Conservation (phyloP, 116 monocot genomes). For the Cymodocea nodosa region DNA sequence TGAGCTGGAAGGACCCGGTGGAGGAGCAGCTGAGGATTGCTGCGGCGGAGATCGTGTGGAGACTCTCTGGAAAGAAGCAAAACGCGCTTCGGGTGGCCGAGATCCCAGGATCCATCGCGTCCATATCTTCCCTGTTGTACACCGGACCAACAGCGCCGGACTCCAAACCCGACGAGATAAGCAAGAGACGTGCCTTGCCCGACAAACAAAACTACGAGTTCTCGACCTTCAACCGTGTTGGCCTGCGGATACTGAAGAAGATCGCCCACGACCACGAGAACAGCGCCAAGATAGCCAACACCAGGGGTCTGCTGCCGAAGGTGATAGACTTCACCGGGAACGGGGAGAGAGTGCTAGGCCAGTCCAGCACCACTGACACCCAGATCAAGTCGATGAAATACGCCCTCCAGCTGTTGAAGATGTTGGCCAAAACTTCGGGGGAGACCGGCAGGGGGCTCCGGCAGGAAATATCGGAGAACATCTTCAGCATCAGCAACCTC, state of each 20-base stretch:
- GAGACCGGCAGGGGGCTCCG: slow-evolving; percentile 38
- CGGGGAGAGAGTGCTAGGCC: not conserved
- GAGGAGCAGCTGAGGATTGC: slow-evolving; percentile 35
- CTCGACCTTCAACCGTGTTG: slow-evolving; percentile 25
- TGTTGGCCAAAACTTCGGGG: slow-evolving; percentile 57
- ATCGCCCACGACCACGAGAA: no score
- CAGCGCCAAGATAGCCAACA: slow-evolving; percentile 36
- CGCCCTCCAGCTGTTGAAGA: slow-evolving; percentile 48
- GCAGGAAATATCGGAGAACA: slow-evolving; percentile 49
- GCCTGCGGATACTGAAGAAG: no score
- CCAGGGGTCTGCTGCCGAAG: slow-evolving; percentile 38
- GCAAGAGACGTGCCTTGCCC: not conserved
- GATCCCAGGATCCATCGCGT: no score
- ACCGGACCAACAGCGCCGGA: no score
- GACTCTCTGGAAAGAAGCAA: no score
- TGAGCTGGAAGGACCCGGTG: slow-evolving; percentile 48
- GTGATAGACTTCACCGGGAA: slow-evolving; percentile 38
- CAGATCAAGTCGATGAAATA: slow-evolving; percentile 36
- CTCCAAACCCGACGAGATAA: not conserved
- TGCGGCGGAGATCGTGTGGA: slow-evolving; percentile 41
- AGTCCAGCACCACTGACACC: slow-evolving; percentile 1
- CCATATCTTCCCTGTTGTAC: no score
- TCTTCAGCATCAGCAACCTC: no score
- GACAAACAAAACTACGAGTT: slow-evolving; percentile 13
- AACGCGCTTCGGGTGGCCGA: no score